phyloP scores from a whole-genome alignment of 2,329 filamentous ascomycete genomes.

The Catunica adiposa region DNA sequence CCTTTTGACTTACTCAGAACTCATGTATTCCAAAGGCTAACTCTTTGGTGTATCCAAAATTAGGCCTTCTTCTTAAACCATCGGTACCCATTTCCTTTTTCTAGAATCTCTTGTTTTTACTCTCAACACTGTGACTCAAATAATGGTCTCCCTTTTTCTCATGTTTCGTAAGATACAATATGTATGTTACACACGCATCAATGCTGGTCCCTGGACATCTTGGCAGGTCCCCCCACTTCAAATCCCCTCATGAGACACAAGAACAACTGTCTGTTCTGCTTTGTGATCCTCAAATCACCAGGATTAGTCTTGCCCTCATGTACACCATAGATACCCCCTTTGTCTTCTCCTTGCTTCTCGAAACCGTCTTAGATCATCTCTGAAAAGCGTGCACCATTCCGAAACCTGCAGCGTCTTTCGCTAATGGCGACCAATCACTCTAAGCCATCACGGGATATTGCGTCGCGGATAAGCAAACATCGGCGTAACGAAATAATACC shows the following conservation, averaged over 20 bases:
- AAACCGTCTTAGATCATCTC: not conserved
- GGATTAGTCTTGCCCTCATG: not conserved
- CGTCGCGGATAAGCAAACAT: not conserved
- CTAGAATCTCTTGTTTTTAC: not conserved
- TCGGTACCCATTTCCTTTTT: not conserved
- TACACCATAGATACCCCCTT: not conserved
- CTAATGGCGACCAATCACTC: constrained; percentile 5
- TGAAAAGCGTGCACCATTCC: not conserved
- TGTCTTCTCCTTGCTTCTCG: not conserved
- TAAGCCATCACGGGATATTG: not conserved
- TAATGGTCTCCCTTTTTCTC: not conserved
- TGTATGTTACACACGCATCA: not conserved
- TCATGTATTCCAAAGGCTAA: not conserved
- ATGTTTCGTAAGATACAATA: not conserved
- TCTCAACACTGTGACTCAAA: not conserved
- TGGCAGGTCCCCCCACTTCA: not conserved
- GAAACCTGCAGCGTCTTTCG: constrained; percentile 10
- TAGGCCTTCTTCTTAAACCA: not conserved
- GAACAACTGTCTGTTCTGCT: not conserved
- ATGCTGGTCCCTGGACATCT: not conserved
- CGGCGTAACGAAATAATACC: not conserved
- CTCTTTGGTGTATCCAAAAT: not conserved
- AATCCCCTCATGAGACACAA: not conserved
- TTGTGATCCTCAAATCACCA: not conserved
- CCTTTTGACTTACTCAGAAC: not conserved